Percentiles rank a stretch among this genome's conserved stretches.
phyloP scores from a whole-genome alignment of 176 grass and related monocot genomes.

The Carex myosuroides region DNA sequence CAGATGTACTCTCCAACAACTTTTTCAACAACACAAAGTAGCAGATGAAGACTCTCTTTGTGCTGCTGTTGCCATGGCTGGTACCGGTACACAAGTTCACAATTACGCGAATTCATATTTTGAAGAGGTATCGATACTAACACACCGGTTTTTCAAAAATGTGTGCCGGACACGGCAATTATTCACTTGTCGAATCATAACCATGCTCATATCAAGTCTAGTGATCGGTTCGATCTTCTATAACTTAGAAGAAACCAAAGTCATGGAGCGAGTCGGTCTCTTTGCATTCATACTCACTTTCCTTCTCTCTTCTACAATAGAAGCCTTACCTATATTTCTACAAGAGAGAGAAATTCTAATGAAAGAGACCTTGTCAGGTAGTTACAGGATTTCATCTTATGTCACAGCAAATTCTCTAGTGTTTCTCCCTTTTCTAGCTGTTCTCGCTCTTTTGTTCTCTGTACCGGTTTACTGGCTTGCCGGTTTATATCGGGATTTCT shows the following conservation, averaged over 20 bases:
- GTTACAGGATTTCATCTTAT: conserved; percentile 61
- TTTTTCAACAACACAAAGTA: conserved; percentile 59
- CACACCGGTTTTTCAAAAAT: conserved; percentile 57
- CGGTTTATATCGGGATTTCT: conserved; percentile 34
- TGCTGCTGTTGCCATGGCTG: not conserved
- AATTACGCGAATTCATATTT: conserved; percentile 40
- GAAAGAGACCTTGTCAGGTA: conserved; percentile 63
- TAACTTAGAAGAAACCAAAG: conserved; percentile 50
- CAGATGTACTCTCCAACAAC: conserved; percentile 66
- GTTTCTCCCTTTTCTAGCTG: conserved; percentile 63
- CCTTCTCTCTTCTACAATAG: conserved; percentile 49
- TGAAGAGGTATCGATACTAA: conserved; percentile 47
- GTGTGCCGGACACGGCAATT: conserved; percentile 60
- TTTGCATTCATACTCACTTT: conserved; percentile 62
- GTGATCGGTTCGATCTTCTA: conserved; percentile 70
- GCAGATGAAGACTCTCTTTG: conserved; percentile 34
- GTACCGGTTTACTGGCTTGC: conserved; percentile 61
- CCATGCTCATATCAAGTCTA: conserved; percentile 48
- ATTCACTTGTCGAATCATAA: conserved; percentile 52
- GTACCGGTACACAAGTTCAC: not conserved
- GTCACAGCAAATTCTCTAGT: conserved; percentile 48
- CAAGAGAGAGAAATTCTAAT: conserved; percentile 72
- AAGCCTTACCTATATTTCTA: conserved; percentile 51
- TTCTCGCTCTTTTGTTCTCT: conserved; percentile 50
- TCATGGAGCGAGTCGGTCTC: conserved; percentile 51